Evolutionary conservation across 306 rosid species (phyloP), one percentile per base, ranked within the genome.

Genomic region (Oxytropis ochrocephala): DNA sequence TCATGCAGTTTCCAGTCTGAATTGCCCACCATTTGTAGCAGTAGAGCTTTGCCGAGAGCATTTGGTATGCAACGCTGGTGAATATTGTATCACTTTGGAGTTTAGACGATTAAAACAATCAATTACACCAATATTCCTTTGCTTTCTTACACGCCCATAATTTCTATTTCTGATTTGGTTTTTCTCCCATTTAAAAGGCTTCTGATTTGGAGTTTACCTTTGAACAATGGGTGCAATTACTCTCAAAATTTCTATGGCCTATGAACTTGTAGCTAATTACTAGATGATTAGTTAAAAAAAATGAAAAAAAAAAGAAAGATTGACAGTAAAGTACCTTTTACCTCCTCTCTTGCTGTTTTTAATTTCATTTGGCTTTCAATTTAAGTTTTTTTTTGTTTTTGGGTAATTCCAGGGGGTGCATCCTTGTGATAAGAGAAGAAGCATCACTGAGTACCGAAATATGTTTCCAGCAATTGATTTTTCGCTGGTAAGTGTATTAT

Each of bases 351-450:
- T 57, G 18, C 36, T 47, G 35, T n/a, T 56, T 51, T 68, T 43
- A 9, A 30, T 62, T 38, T 48, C 35, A 30, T 13, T 18, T 57
- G 54, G 32, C 32, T 35, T 60, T 71, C 53, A 49, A 62, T 29
- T 72, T 44, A 32, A 11, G 8, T 27, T 8, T 27, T 44, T 64
- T 5, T 47, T 8, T 47, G 56, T 62, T n/a, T 74, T 60, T 16
- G 21, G 30, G 29, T 67, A n/a, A 68, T 77, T 74, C 77, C 79
- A 94, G 99, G 99, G 97, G 42, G 84, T 91, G 67, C 92, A 87
- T 81, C 96, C 97, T 52, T 94, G 99, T 71, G 95, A 91, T 76
- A 91, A 94, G 86, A 89, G 99, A 82, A 82, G 95, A 79, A 87
- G 76, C 81, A 81, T 89, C 64, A 79, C 63, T 10, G 92, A 94